Base-by-base conservation (phyloP, 495 filamentous ascomycete species). In the Penicillium silybi region DNA sequence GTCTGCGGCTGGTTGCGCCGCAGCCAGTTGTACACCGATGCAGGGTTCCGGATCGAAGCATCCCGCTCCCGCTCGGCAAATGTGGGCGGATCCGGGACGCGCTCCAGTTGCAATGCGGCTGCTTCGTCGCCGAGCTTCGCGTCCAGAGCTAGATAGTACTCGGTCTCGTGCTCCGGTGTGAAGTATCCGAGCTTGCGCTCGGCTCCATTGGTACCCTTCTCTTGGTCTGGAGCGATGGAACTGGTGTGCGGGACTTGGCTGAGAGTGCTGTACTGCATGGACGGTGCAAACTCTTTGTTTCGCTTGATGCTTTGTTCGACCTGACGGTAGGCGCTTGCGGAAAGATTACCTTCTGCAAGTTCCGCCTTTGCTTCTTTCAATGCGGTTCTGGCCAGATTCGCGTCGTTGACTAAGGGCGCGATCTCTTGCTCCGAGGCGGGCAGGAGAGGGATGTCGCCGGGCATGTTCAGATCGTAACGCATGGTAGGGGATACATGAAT, bases 11-110 rank as follows among this genome's bases (percentile, higher is more conserved):
- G 87, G 61, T 95, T 82, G 50, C 84, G 82, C 29, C 88, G 81
- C 19, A 97, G 73, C 92, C 92, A 97, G 66, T 92, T 93, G 72
- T 91, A 89, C 2, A 95, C 89, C 22, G 86, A 90, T 34, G 88
- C 84, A 0, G 88, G 89, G 59, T 96, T 97, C 25, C 82, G 81
- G 4, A 90, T 69, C 16, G 80, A 75, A 35, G 83, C 77, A 46
- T 91, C 87, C 15, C 71, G 65, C 51, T 79, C 79, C 6, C 78
- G 72, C 40, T 82, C 79, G 11, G 71, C 63, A 40, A 72, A 59
- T 15, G 71, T 66, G 32, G 68, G 62, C 32, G 68, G 72, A 19
- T 64, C 78, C 45, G 65, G 70, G 45, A 62, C 66, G 35, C 63
- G 70, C 39, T 49, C 59, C 15, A 70, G 60, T 40, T 73, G 70